Evolutionary conservation across 202 grass and related monocot genomes (phyloP).

Genomic region (Panicum virgatum): DNA sequence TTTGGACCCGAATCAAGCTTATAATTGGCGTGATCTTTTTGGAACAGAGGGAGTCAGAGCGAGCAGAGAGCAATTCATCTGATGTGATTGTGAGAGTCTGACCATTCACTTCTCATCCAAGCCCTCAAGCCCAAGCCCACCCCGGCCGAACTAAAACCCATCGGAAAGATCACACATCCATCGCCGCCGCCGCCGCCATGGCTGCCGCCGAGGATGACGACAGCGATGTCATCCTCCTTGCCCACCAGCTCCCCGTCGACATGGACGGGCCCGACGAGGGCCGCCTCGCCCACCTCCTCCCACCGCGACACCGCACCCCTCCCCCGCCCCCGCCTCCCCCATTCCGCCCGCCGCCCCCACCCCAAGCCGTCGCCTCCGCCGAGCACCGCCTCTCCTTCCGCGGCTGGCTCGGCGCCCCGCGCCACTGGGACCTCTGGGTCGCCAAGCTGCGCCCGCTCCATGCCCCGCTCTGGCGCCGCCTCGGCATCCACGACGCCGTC

Average conservation of each 20-base stretch:
- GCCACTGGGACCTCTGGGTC: conserved; percentile 80
- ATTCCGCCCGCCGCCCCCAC: conserved; percentile 38
- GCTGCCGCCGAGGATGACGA: conserved; percentile 21
- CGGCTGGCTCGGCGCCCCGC: conserved; percentile 65
- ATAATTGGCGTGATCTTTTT: too few relatives aligned
- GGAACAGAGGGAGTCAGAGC: too few relatives aligned
- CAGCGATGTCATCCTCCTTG: conserved; percentile 35
- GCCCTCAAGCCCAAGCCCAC: background rate
- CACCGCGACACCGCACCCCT: conserved; percentile 22
- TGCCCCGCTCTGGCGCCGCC: conserved; percentile 51
- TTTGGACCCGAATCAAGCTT: too few relatives aligned
- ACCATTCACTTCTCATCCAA: background rate
- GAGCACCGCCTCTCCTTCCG: conserved; percentile 70
- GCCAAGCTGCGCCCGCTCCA: conserved; percentile 69
- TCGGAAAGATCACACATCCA: background rate
- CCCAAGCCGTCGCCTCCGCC: conserved; percentile 35
- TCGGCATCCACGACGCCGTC: conserved; percentile 72
- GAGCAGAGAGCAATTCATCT: too few relatives aligned
- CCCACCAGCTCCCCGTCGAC: conserved; percentile 34
- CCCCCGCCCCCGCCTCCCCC: conserved; percentile 11
- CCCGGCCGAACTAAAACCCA: background rate
- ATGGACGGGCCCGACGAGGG: conserved; percentile 7
- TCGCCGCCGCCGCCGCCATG: conserved; percentile 13
- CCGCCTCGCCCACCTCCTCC: conserved; percentile 45
- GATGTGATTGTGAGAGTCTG: too few relatives aligned